Base-by-base conservation (phyloP, 805 yeast genomes). In the Cyberlindnera americana region DNA sequence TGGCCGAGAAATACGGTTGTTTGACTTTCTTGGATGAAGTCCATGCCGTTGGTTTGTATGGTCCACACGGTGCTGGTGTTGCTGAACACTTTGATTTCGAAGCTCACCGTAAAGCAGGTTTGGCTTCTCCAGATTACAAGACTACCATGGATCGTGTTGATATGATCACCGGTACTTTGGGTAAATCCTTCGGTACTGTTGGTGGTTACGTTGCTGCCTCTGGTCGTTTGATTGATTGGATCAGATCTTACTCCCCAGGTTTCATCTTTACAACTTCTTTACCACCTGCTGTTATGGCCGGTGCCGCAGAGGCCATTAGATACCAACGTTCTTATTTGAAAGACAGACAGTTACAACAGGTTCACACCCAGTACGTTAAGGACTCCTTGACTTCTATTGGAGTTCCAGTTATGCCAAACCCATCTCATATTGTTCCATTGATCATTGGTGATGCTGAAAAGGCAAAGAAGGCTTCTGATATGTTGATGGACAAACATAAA, bases 41-140 rank as follows among this genome's bases (percentile, higher is more conserved):
- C 27, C 99, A 93, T 59, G 98, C 99, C 25, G 98, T 93, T 33
- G 99, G 99, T 40, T 77, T 93, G 82, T 93, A 93, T 61, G 99
- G 99, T 56, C 98, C 99, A 44, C 96, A 86, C 56, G 99, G 99
- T 60, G 99, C 96, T 24, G 99, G 99, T 68, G 98, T 93, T 40
- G 96, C 98, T 34, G 99, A 93, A 66, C 99, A 93, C 62, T 72
- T 84, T 56, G 87, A 93, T 66, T 93, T 89, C 54, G 86, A 86
- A 33, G 79, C 81, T 40, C 95, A 91, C 60, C 77, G 86, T 57
- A 60, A 69, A 43, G 63, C 80, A 13, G 93, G 93, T 50, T 67
- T 78, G 51, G 72, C 72, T 12, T 67, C 77, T 14, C 75, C 78
- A 49, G 64, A 66, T 34, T 49, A 53, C 29, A 64, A 69, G 41